Evolutionary conservation across 371 early-diverging fungal genomes (phyloP).

Genomic region (Synchytrium microbalum): DNA sequence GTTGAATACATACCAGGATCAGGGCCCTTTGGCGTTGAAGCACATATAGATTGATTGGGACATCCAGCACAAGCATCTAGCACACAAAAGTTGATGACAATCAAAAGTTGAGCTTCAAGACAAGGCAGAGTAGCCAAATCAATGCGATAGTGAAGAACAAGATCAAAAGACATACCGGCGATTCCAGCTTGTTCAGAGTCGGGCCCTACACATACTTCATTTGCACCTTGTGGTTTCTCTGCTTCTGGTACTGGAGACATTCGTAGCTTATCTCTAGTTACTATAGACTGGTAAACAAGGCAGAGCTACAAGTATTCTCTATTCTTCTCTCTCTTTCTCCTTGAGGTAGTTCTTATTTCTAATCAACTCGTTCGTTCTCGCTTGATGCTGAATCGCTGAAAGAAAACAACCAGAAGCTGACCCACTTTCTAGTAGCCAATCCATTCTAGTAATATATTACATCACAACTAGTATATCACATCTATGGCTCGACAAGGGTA

Average conservation of each 20-base stretch:
- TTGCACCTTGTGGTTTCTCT: slow-evolving; percentile 49
- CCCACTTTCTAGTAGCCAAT: too few relatives aligned
- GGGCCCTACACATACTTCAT: slow-evolving; percentile 72
- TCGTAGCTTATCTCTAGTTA: too few relatives aligned
- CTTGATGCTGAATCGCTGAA: too few relatives aligned
- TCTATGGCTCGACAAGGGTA: too few relatives aligned
- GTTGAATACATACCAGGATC: slow-evolving; percentile 65
- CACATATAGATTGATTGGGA: slow-evolving; percentile 91
- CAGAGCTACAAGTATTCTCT: too few relatives aligned
- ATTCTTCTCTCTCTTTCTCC: too few relatives aligned
- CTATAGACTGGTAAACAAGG: too few relatives aligned
- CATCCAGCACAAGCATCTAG: slow-evolving; percentile 92
- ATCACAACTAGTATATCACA: too few relatives aligned
- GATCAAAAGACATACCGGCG: slow-evolving; percentile 9
- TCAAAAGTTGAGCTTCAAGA: background rate
- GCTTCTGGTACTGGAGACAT: slow-evolving; percentile 5
- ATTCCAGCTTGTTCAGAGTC: slow-evolving; percentile 88
- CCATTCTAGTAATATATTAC: too few relatives aligned
- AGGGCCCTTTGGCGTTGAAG: slow-evolving; percentile 82
- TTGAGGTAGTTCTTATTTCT: too few relatives aligned
- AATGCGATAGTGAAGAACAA: background rate
- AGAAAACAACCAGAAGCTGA: too few relatives aligned
- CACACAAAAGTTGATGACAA: slow-evolving; percentile 3
- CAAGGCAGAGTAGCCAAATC: background rate
- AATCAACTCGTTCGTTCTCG: too few relatives aligned